Conservation (phyloP, 768 basidiomycete genomes). For the Suillus weaverae region DNA sequence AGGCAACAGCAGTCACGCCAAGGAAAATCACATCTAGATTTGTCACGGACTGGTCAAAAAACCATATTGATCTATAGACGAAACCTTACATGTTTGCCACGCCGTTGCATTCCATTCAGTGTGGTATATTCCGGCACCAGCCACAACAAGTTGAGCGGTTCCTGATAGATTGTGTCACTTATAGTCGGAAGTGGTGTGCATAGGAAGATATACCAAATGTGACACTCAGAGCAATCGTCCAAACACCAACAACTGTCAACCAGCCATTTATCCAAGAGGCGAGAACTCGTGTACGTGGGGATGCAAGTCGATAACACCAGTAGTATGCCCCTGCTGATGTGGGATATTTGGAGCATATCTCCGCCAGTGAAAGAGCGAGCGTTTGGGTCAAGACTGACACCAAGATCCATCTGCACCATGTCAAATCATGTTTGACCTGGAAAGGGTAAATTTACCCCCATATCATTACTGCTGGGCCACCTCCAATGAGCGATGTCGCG, state of each 20-base stretch:
- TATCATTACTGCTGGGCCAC: slow-evolving; percentile 55
- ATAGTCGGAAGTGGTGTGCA: not conserved
- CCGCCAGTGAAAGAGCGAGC: slow-evolving; percentile 54
- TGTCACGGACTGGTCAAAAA: slow-evolving; percentile 7
- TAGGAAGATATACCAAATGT: slow-evolving; percentile 45
- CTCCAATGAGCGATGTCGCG: slow-evolving; percentile 54
- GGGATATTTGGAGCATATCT: slow-evolving; percentile 61
- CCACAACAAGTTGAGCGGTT: slow-evolving; percentile 59
- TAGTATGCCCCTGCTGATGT: slow-evolving; percentile 66
- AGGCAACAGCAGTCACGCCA: slow-evolving; percentile 49
- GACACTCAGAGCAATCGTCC: slow-evolving; percentile 66
- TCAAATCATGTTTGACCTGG: not conserved
- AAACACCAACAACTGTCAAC: slow-evolving; percentile 68
- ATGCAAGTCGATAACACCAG: slow-evolving; percentile 63
- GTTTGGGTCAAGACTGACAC: slow-evolving; percentile 49
- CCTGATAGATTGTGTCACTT: slow-evolving; percentile 34
- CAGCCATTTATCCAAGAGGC: slow-evolving; percentile 70
- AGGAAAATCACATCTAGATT: slow-evolving; percentile 54
- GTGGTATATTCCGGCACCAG: slow-evolving; percentile 57
- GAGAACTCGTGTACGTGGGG: slow-evolving; percentile 49
- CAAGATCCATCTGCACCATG: slow-evolving; percentile 44
- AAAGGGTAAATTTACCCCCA: slow-evolving; percentile 48
- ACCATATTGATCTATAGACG: not conserved
- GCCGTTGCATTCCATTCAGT: slow-evolving; percentile 57
- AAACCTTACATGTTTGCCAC: slow-evolving; percentile 57